phyloP scores from a whole-genome alignment of 345 rosid genomes.

The Arabidopsis suecica region DNA sequence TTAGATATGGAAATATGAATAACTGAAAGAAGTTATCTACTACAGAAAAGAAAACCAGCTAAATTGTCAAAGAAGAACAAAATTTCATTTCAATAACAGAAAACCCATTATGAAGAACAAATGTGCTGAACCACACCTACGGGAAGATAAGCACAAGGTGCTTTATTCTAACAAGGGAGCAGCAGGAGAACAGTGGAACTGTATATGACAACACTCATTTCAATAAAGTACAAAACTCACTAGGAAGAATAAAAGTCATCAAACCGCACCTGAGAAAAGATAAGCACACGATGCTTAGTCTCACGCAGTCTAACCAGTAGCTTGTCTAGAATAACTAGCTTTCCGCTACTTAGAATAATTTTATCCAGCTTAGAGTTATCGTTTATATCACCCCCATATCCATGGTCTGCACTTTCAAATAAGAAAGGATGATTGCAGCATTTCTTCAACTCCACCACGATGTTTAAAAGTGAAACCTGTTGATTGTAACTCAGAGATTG shows the following conservation, averaged over 20 bases:
- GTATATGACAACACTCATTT: conserved; percentile 15
- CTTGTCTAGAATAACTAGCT: conserved; percentile 97
- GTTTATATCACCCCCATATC: conserved; percentile 85
- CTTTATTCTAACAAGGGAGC: conserved; percentile 61
- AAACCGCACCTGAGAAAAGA: conserved; percentile 89
- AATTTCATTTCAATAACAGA: background rate
- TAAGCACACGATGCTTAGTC: conserved; percentile 97
- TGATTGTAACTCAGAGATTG: conserved; percentile 34
- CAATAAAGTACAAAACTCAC: background rate
- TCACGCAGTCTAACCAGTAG: conserved; percentile 88
- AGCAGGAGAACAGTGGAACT: conserved; percentile 15
- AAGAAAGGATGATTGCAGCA: conserved; percentile 99
- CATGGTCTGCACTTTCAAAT: conserved; percentile 99
- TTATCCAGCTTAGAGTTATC: conserved; percentile 91
- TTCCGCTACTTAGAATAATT: conserved; percentile 94
- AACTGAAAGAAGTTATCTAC: conserved; percentile 13
- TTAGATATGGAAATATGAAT: conserved; percentile 6
- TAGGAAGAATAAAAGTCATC: conserved; percentile 19
- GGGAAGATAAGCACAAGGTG: conserved; percentile 76
- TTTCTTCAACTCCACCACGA: conserved; percentile 98
- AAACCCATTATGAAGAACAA: conserved; percentile 11
- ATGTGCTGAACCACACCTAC: conserved; percentile 53
- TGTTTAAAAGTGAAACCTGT: conserved; percentile 95
- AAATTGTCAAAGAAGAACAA: background rate
- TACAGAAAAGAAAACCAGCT: conserved; percentile 4